Evolutionary conservation across 139 green algal species (phyloP).

Genomic region (Chlamydomonas asymmetrica): DNA sequence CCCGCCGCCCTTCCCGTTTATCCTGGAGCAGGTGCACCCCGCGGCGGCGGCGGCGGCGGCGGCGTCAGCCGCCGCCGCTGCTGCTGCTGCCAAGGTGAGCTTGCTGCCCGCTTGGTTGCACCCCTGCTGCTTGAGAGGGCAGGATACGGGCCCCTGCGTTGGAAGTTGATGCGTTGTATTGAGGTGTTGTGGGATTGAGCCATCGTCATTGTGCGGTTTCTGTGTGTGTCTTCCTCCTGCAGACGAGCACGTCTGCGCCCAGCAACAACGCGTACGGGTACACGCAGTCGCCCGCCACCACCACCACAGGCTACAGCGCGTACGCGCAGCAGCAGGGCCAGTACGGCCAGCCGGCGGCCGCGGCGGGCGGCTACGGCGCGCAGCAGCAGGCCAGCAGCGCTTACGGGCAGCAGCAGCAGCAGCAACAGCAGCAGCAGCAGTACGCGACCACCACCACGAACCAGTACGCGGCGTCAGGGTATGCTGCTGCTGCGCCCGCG

Average conservation of each 20-base stretch:
- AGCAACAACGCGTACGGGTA: no score
- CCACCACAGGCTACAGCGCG: constrained; percentile 15
- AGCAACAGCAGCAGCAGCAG: constrained; percentile 33
- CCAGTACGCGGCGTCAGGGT: constrained; percentile 23
- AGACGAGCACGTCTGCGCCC: no score
- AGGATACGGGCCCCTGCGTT: no score
- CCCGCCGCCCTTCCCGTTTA: constrained; percentile 73
- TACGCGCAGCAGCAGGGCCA: constrained; percentile 30
- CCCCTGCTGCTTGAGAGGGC: no score
- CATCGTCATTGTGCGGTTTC: no score
- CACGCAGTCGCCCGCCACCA: constrained; percentile 28
- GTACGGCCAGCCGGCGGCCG: constrained; percentile 5
- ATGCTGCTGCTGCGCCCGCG: constrained; percentile 16
- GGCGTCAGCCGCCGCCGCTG: no score
- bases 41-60: background rate
- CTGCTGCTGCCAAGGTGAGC: background rate
- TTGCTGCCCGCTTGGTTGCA: background rate
- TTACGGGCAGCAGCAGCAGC: background rate
- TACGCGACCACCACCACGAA: background rate
- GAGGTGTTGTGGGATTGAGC: no score
- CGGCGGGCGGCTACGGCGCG: constrained; percentile 14
- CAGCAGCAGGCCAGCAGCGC: constrained; percentile 1
- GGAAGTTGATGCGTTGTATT: no score
- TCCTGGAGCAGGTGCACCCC: constrained; percentile 49
- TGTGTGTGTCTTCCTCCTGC: no score